Base-by-base conservation (phyloP, 1,284 basidiomycete genomes). In the Ustilago tritici region DNA sequence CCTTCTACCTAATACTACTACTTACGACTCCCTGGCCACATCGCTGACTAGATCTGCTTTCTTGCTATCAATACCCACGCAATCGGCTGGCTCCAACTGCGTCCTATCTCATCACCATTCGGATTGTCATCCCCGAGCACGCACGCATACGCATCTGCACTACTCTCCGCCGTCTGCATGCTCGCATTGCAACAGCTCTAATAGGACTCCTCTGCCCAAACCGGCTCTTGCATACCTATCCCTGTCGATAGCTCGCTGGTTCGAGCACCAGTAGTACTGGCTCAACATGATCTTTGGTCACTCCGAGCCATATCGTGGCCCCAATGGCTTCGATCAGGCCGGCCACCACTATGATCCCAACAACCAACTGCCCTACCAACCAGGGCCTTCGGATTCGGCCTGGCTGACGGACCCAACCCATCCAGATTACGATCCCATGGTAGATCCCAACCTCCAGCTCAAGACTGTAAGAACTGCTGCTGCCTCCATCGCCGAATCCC, bases 401-500 rank as follows among this genome's bases (percentile, higher is more conserved):
- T 80, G 78, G 62, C 52, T 83, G 56, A 80, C 79, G 10, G 82
- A 83, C 34, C 82, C 82, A 0, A 70, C 76, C 3, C 80, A 83
- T 67, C 80, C 80, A 23, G 80, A 83, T 49, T 83, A 83, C 59
- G 82, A 82, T 41, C 82, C 82, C 8, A 76, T 78, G 61, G 76
- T 83, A 12, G 82, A 83, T 46, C 82, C 82, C 32, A 79, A 82
- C 36, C 76, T 82, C 11, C 82, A 83, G 67, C 78, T 83, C 52
- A 74, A 75, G 61, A 82, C 79, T 11, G 82, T 83, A 47, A 65
- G 82, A n/a, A 83, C 82, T n/a, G 82, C 82, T 9, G 82, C 82
- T 35, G 82, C 79, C 17, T 82, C 81, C 43, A 83, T 83, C 35
- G 82, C 82, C 36, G 82, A 83, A 56, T 81, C 79, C 14, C 81